phyloP scores from a whole-genome alignment of 1,139 yeast species.

The Yamadazyma pseudoaaseri region DNA sequence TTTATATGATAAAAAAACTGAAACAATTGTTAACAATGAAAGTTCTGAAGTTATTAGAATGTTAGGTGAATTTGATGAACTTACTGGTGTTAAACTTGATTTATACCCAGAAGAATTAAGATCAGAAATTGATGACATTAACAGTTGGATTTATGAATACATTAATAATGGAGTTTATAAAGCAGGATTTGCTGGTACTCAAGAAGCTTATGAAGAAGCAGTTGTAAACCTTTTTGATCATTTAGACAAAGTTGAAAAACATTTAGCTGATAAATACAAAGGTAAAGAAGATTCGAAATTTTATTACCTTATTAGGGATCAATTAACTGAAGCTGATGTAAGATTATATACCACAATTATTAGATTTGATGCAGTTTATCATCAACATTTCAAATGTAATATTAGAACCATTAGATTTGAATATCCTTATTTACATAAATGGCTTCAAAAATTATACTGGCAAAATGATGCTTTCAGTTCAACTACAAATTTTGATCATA shows the following conservation, averaged over 20 bases:
- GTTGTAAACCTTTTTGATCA: conserved; percentile 64
- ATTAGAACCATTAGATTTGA: conserved; percentile 76
- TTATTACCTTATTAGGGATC: conserved; percentile 60
- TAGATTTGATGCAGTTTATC: conserved; percentile 89
- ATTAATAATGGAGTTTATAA: conserved; percentile 96
- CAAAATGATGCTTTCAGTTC: conserved; percentile 69
- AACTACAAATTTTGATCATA: conserved; percentile 86
- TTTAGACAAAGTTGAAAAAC: conserved; percentile 71
- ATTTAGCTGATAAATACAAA: conserved; percentile 46
- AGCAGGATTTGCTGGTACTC: conserved; percentile 84
- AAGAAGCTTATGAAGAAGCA: conserved; percentile 77
- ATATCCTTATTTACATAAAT: conserved; percentile 74
- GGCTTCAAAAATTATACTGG: conserved; percentile 88
- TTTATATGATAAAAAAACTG: conserved; percentile 80
- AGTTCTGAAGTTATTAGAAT: conserved; percentile 86
- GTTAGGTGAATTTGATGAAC: conserved; percentile 60
- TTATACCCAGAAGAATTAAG: conserved; percentile 60
- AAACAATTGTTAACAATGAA: conserved; percentile 87
- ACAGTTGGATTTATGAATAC: conserved; percentile 80
- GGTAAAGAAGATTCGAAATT: conserved; percentile 20
- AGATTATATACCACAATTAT: conserved; percentile 74
- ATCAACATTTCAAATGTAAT: conserved; percentile 94
- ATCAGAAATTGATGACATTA: conserved; percentile 67
- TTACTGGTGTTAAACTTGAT: conserved; percentile 46
- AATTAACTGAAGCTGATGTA: conserved; percentile 85